Conservation (phyloP, 2,329 filamentous ascomycete genomes). For the Diaporthe sp. region DNA sequence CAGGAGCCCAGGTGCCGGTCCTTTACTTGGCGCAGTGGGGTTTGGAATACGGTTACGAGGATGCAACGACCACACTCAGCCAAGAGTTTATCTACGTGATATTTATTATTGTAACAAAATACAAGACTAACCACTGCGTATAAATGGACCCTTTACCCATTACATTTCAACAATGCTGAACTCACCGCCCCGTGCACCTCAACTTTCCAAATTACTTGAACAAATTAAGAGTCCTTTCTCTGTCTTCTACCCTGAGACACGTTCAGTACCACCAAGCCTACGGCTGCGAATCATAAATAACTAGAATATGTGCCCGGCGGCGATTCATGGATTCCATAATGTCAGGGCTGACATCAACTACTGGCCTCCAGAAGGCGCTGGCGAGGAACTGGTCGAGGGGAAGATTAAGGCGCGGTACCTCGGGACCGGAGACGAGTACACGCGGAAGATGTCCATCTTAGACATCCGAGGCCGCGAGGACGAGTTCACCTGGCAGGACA, state of each 20-base stretch:
- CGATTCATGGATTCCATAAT: background rate
- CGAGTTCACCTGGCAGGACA: background rate
- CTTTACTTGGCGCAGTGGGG: background rate
- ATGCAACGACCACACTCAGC: background rate
- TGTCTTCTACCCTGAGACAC: background rate
- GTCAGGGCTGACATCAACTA: slow-evolving; percentile 11
- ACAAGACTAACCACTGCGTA: background rate
- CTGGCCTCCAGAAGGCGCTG: slow-evolving; percentile 8
- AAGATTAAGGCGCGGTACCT: slow-evolving; percentile 14
- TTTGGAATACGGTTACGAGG: background rate
- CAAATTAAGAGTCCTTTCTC: no score
- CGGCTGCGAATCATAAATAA: background rate
- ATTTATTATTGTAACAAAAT: background rate
- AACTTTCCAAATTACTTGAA: background rate
- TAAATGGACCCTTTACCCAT: background rate
- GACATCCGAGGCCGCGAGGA: background rate
- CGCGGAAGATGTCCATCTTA: background rate
- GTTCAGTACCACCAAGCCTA: no score
- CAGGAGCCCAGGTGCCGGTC: background rate
- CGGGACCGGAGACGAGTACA: slow-evolving; percentile 1
- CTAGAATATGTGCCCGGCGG: background rate
- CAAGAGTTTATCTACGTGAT: background rate
- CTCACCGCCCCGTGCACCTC: background rate
- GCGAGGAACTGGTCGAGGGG: slow-evolving; percentile 4
- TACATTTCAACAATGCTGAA: background rate